Evolutionary conservation across 148 eudicot species (phyloP).

Genomic region (Rhododendron simsii): DNA sequence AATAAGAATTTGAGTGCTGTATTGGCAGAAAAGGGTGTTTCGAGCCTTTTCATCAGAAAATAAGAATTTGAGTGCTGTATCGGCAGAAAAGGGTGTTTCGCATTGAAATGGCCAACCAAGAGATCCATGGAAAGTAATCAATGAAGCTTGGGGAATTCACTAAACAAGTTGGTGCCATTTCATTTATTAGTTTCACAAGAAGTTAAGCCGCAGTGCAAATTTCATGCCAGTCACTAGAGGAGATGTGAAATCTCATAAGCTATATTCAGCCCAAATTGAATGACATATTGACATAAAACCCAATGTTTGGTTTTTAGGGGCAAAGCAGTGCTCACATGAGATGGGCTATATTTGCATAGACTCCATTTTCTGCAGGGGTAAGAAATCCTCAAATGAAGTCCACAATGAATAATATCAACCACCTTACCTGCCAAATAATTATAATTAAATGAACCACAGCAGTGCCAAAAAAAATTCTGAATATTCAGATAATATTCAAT

Average conservation of each 20-base stretch:
- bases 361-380: neutral
- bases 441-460: neutral
- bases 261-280: neutral
- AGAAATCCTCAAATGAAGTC: neutral
- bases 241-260: neutral
- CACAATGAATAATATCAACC: constrained; percentile 9
- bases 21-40: neutral
- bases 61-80: neutral
- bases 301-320: neutral
- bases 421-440: neutral
- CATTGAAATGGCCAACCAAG: neutral
- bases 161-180: constrained; percentile 1
- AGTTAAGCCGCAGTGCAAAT: neutral
- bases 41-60: neutral
- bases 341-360: neutral
- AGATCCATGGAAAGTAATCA: neutral
- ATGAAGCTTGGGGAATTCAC: neutral
- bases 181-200: neutral
- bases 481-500: neutral
- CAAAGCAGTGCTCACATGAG: constrained; percentile 9
- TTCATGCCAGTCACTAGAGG: neutral
- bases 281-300: neutral
- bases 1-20: neutral
- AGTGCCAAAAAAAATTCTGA: neutral
- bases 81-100: too few species aligned